These are phyloP conservation scores for Sclerotinia borealis DNA, from an alignment of 2,329 filamentous ascomycete genomes.

Conservation along the genomic window DNA sequence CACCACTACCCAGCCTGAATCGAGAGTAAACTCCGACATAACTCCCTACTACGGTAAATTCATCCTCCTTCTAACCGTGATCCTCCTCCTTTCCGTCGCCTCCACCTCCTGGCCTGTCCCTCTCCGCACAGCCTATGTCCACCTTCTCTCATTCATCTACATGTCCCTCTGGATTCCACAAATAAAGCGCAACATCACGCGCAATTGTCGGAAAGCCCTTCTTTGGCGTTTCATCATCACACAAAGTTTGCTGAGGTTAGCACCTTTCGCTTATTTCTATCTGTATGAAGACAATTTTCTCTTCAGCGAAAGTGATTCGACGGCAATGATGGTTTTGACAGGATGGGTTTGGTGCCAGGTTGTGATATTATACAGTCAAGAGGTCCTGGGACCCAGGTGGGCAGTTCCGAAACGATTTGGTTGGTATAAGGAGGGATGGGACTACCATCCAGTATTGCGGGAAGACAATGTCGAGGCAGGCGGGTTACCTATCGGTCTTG, in stretches of 20 bases:
- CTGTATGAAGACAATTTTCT: conserved; percentile 71
- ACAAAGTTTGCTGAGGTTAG: conserved; percentile 69
- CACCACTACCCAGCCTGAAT: conserved; percentile 24
- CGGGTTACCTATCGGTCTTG: conserved; percentile 71
- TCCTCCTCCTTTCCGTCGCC: conserved; percentile 54
- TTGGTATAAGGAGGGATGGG: conserved; percentile 72
- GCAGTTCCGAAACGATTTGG: conserved; percentile 57
- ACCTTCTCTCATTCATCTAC: conserved; percentile 65
- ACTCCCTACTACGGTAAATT: conserved; percentile 52
- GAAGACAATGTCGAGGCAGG: conserved; percentile 77
- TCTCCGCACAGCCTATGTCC: conserved; percentile 51
- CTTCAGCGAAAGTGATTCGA: conserved; percentile 64
- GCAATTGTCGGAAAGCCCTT: conserved; percentile 88
- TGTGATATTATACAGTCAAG: conserved; percentile 70
- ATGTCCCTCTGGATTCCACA: conserved; percentile 91
- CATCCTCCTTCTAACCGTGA: conserved; percentile 47
- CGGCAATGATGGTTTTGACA: conserved; percentile 56
- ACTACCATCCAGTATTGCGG: conserved; percentile 86
- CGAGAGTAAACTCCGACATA: conserved; percentile 36
- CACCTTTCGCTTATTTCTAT: conserved; percentile 84
- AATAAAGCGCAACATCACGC: conserved; percentile 81
- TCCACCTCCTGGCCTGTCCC: conserved; percentile 55
- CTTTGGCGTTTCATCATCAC: conserved; percentile 86
- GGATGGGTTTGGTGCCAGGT: conserved; percentile 88
- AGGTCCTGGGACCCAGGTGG: conserved; percentile 82